Evolutionary conservation across 805 yeast genomes (phyloP), one percentile per base, ranked within the genome.

Genomic region (Isabelozyma rhagii): DNA sequence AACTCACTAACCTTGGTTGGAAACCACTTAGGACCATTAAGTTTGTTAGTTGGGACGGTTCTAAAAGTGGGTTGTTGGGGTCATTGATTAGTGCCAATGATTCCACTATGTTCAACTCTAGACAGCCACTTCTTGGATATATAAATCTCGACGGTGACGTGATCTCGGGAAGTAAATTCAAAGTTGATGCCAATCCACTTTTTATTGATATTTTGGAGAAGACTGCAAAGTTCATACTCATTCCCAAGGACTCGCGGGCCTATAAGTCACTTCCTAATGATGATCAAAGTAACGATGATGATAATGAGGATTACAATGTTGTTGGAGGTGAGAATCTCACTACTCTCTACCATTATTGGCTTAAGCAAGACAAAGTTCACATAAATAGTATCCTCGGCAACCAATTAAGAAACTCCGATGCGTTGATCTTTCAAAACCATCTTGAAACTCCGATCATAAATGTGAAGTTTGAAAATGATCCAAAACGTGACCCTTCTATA

Each of bases 41-140:
- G 46, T 72, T 74, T 55, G 63, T 73, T 3, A 69, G 74, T 1
- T 72, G 76, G 74, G 79, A 74, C 50, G 77, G 71, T 1, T 57
- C 69, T 7, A 60, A 61, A 28, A 61, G 61, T 44, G 74, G 72
- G 3, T 58, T 66, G 9, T 46, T 68, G 15, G 79, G 78, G 1
- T 56, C 73, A 0, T 58, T 56, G 43, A 49, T 55, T 4, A 54
- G 49, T 17, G 46, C 61, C 3, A 61, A 63, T 25, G 71, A 65
- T 43, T 38, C 55, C 2, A 47, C 41, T 1, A 48, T 56, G 3
- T 60, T 65, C 36, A 58, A 54, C 27, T 38, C 50, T 3, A 63
- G 60, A 41, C 46, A 55, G 31, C 68, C 72, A 1, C 53, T 70
- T 3, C 44, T 72, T 11, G 64, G 69, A 3, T 74, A 69, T 53